Conservation (phyloP, 2,329 filamentous ascomycete species). For the Alternaria hordeiaustralica region DNA sequence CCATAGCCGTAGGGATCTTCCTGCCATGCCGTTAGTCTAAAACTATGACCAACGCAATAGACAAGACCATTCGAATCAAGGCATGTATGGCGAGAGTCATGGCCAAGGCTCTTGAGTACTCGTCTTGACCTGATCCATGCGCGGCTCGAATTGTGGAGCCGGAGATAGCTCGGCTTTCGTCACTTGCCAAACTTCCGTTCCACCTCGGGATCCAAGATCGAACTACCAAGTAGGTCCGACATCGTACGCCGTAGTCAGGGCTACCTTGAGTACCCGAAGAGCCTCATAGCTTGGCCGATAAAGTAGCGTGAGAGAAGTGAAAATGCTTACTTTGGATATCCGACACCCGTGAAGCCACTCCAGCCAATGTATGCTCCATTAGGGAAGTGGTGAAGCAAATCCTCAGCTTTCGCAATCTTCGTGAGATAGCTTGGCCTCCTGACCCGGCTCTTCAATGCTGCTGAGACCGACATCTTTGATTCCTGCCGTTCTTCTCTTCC, state of each 20-base stretch:
- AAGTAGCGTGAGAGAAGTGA: not conserved
- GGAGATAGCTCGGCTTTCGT: conserved; percentile 33
- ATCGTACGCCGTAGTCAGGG: not conserved
- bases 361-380: conserved; percentile 87
- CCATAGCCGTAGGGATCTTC: conserved; percentile 82
- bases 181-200: conserved; percentile 34
- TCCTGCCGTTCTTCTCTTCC: not conserved
- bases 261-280: not conserved
- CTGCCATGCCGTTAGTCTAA: conserved; percentile 51
- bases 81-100: conserved; percentile 7
- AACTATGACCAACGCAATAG: not conserved
- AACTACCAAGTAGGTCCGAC: conserved; percentile 11
- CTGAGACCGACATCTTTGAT: conserved; percentile 64
- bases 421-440: conserved; percentile 77
- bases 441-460: conserved; percentile 77
- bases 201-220: conserved; percentile 28
- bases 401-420: conserved; percentile 80
- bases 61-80: not conserved
- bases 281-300: not conserved
- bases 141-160: conserved; percentile 17
- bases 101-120: not conserved
- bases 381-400: conserved; percentile 81
- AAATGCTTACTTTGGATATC: conserved; percentile 77
- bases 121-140: conserved; percentile 14
- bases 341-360: conserved; percentile 90